phyloP scores from a whole-genome alignment of 441 rosid species.

The Flueggea neowawraea region DNA sequence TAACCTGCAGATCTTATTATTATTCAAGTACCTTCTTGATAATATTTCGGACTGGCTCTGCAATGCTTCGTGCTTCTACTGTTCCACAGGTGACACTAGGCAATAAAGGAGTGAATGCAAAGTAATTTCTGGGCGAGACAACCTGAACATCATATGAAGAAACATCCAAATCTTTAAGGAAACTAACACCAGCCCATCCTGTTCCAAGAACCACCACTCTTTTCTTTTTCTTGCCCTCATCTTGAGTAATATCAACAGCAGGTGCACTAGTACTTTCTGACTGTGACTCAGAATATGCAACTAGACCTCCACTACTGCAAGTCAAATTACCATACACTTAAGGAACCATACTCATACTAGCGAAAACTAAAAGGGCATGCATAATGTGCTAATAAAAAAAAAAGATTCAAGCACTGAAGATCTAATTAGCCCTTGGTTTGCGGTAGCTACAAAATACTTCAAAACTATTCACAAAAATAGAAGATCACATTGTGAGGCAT shows the following conservation, averaged over 20 bases:
- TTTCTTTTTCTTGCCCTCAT: constrained; percentile 35
- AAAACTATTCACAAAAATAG: no score
- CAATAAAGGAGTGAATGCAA: constrained; percentile 74
- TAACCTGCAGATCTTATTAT: no score
- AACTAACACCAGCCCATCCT: constrained; percentile 73
- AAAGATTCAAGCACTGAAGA: no score
- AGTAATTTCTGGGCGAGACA: constrained; percentile 90
- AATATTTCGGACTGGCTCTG: constrained; percentile 82
- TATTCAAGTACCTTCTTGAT: constrained; percentile 58
- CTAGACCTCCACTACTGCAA: constrained; percentile 59
- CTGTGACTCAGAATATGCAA: constrained; percentile 64
- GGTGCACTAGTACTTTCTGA: constrained; percentile 15
- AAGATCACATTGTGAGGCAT: no score
- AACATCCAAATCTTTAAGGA: constrained; percentile 72
- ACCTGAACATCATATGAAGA: constrained; percentile 74
- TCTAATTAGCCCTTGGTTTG: no score
- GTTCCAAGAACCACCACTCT: constrained; percentile 64
- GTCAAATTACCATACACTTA: no score
- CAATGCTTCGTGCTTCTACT: constrained; percentile 88
- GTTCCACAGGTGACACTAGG: constrained; percentile 83
- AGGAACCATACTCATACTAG: no score
- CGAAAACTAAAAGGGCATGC: no score
- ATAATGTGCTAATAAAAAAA: no score
- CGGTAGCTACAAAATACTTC: no score
- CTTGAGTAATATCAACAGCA: constrained; percentile 19